Percentiles rank a stretch among this genome's conserved stretches.
Conservation (phyloP, 2,329 filamentous ascomycete genomes). For the Aspergillus ruber region DNA sequence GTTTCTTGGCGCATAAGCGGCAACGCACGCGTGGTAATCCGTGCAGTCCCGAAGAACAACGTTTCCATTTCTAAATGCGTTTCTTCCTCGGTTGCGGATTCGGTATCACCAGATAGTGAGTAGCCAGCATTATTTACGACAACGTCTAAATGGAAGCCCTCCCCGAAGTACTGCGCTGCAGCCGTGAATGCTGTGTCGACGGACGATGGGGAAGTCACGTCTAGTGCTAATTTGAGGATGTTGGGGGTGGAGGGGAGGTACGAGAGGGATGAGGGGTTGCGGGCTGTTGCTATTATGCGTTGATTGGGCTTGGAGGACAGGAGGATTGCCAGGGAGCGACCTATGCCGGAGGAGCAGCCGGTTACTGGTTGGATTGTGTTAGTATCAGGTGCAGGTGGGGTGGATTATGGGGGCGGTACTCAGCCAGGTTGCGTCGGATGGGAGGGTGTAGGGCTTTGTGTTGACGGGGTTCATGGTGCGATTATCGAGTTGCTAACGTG, state of each 20-base stretch:
- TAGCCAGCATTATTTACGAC: conserved; percentile 19
- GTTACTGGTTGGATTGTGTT: conserved; percentile 32
- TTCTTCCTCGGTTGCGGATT: conserved; percentile 11
- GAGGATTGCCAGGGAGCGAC: conserved; percentile 31
- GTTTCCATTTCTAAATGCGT: conserved; percentile 11
- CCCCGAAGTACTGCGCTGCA: conserved; percentile 29
- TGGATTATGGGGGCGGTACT: conserved; percentile 20
- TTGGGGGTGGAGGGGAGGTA: conserved; percentile 33
- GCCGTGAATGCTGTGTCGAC: conserved; percentile 31
- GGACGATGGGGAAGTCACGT: conserved; percentile 40
- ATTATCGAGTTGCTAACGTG: too few relatives aligned
- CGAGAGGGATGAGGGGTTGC: conserved; percentile 37
- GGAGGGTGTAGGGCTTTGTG: background rate
- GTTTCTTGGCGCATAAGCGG: conserved; percentile 13
- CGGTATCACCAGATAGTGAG: conserved; percentile 12
- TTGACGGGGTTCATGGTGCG: background rate
- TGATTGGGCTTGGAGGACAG: conserved; percentile 34
- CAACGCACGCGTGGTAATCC: conserved; percentile 34
- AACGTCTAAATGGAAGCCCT: conserved; percentile 22
- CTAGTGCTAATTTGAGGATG: conserved; percentile 43
- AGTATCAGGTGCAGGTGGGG: background rate
- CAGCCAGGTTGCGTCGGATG: conserved; percentile 30
- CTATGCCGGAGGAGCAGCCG: conserved; percentile 47
- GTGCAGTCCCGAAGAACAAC: conserved; percentile 28
- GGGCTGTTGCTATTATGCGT: conserved; percentile 45